Conservation (phyloP, 2,329 filamentous ascomycete species). For the Xylaria hypoxylon region DNA sequence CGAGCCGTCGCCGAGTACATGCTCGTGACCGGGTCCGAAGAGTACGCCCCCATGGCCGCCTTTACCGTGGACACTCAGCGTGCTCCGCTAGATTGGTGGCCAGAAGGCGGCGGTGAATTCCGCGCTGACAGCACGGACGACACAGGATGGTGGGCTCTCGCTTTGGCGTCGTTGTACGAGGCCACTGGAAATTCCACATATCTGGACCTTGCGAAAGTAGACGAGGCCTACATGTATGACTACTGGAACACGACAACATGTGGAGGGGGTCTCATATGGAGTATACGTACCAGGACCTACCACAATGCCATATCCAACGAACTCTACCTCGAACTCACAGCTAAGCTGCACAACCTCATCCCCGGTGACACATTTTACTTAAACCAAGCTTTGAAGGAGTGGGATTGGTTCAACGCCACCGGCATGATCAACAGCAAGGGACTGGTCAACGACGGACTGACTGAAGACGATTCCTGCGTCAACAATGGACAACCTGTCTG, state of each 20-base stretch:
- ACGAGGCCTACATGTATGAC: slow-evolving; percentile 61
- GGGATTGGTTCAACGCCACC: slow-evolving; percentile 57
- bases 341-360: slow-evolving; percentile 58
- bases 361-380: slow-evolving; percentile 52
- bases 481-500: slow-evolving; percentile 56
- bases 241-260: slow-evolving; percentile 58
- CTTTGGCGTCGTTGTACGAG: slow-evolving; percentile 61
- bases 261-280: slow-evolving; percentile 58
- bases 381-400: slow-evolving; percentile 56
- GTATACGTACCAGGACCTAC: slow-evolving; percentile 55
- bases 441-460: slow-evolving; percentile 59
- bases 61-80: slow-evolving; percentile 52
- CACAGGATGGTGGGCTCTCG: slow-evolving; percentile 65
- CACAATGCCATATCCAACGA: slow-evolving; percentile 62
- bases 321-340: slow-evolving; percentile 58
- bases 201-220: slow-evolving; percentile 57
- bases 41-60: slow-evolving; percentile 49
- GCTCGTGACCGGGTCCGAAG: slow-evolving; percentile 45
- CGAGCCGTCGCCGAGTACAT: slow-evolving; percentile 54
- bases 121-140: slow-evolving; percentile 58
- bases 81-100: slow-evolving; percentile 52
- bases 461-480: slow-evolving; percentile 46
- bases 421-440: slow-evolving; percentile 56
- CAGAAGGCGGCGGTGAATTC: slow-evolving; percentile 54
- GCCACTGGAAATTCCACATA: slow-evolving; percentile 58